Evolutionary conservation across 1,284 basidiomycete species (phyloP), one percentile per base, ranked within the genome.

Genomic region (Ustilago shanxiensis): DNA sequence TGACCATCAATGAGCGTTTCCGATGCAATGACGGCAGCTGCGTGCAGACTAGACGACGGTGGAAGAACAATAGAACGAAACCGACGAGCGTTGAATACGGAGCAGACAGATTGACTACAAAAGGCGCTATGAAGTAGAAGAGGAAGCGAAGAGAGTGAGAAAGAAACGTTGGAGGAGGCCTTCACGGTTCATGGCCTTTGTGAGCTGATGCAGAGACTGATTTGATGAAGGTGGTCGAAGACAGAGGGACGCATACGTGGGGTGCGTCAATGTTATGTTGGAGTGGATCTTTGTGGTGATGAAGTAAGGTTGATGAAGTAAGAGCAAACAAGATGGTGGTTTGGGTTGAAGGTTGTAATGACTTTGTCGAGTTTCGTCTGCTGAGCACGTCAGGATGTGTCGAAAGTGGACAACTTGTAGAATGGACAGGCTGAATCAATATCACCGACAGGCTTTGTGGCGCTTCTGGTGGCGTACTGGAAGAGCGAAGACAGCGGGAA

Each of bases 1-100:
- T 33, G 59, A 53, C 35, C 63, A 62, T 66, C 44, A 28, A 13
- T 28, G 26, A 14, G 24, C 47, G 26, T 26, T 16, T 24, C 28
- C 26, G 24, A 26, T 49, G 47, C 35, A 49, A 49, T 49, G 47
- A 24, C 14, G 47, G 20, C 20, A 14, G 11, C 6, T 44, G 11
- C 24, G 13, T 49, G 13, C 24, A 49, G 24, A n/a, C n/a, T n/a
- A 49, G 18, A 26, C 16, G 26, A 6, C 26, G 22, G 47, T 49
- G 24, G 28, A 28, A 24, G 24, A 49, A 49, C 26, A 16, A 24
- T 28, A 20, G 41, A 20, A 2, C 11, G 47, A 26, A 28, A 13
- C 26, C 11, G 41, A 44, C 41, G 41, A 44, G 41, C 41, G n/a
- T 7, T 8, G 41, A 20, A n/a, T 7, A 14, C n/a, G n/a, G 20